Conservation (phyloP, 73 alveolate genomes). For the Symbiodinium natans region DNA sequence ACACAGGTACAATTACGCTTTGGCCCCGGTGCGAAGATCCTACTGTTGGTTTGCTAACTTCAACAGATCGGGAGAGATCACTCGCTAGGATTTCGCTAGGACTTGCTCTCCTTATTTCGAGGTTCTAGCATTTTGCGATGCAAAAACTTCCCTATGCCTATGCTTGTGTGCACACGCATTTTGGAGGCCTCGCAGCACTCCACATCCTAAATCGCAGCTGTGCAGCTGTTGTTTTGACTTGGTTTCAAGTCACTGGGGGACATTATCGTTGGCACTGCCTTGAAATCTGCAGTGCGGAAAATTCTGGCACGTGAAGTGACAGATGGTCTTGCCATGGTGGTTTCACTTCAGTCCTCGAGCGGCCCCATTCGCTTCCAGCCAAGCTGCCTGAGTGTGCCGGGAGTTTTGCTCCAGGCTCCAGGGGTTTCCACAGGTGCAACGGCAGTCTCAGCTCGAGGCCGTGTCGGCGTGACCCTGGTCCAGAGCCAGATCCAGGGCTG, state of each 20-base stretch:
- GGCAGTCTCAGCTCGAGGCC: background rate
- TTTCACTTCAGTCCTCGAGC: constrained; percentile 29
- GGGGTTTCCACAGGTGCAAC: too few species aligned
- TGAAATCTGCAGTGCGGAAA: background rate
- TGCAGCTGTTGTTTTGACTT: background rate
- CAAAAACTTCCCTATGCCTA: too few species aligned
- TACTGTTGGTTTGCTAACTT: too few species aligned
- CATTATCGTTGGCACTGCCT: background rate
- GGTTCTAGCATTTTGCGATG: too few species aligned
- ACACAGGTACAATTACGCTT: too few species aligned
- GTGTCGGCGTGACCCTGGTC: constrained; percentile 63
- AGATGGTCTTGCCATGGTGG: background rate
- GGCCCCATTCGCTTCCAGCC: constrained; percentile 78
- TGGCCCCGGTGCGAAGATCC: too few species aligned
- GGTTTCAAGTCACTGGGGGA: background rate
- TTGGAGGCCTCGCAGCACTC: constrained; percentile 31
- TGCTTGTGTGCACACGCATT: background rate
- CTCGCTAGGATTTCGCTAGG: too few species aligned
- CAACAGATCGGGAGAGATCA: too few species aligned
- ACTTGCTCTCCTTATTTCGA: too few species aligned
- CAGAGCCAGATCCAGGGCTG: constrained; percentile 60
- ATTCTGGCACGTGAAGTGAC: background rate
- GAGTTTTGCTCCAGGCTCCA: too few species aligned
- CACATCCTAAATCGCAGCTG: background rate
- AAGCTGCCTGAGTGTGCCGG: constrained; percentile 7